Evolutionary conservation across 257 asterid genomes (phyloP), one percentile per base, ranked within the genome.

Genomic region (Dorcoceras hygrometricum): DNA sequence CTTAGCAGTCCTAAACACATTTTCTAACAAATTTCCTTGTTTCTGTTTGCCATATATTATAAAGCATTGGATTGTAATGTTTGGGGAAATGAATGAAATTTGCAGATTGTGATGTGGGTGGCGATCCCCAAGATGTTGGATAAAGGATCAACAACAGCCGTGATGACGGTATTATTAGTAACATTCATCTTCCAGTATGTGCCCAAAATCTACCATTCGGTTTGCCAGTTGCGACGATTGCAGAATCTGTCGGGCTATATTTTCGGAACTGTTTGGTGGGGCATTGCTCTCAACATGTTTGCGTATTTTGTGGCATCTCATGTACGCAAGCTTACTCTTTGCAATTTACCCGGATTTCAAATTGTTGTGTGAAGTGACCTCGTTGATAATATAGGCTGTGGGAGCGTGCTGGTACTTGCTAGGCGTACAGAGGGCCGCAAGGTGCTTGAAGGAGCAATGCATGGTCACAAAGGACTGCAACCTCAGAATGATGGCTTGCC

Each of bases 221-320:
- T 90, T 2, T 79, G 94, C 75, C 81, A 83, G 1, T 82, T 94
- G 79, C 82, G 97, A 6, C 90, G 96, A 27, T 78, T 90, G 96
- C 99, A 94, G 62, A 80, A 78, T 43, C 81, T 85, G 59, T 94
- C 96, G 46, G 97, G 99, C 72, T 88, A 90, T 69, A 94, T 90
- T 11, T 88, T 90, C 36, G 95, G 96, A 8, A 94, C 99, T 2
- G 85, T 94, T 73, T 94, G 99, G 99, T 88, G 97, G 97, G 97
- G 97, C 57, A 86, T 94, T 67, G 99, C 97, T 68, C 96, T 94
- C 77, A 94, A 94, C 82, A 62, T 94, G 89, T 85, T 94, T 23
- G 99, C 97, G 19, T 94, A 90, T 68, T 94, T 90, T 60, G 97
- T 94, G 8, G 99, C 97, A 3, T 87, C 99, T 28, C 99, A 94